Evolutionary conservation across 257 asterid species (phyloP).

Genomic region (Gardenia jasminoides): DNA sequence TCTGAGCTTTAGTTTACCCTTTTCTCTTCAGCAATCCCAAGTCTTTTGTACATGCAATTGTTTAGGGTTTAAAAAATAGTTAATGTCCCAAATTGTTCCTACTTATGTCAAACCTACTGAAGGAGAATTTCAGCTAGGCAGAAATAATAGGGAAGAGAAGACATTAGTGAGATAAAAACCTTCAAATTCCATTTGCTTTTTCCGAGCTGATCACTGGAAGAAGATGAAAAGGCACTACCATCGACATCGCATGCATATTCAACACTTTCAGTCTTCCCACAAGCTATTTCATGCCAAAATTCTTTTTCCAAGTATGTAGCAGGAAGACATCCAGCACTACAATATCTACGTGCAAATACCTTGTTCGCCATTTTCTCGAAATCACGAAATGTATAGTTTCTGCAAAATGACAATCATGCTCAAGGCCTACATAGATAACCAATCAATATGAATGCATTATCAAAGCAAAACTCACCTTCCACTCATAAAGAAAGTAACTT

Average conservation of each 20-base stretch:
- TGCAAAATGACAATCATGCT: constrained; percentile 43
- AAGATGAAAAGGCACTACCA: constrained; percentile 98
- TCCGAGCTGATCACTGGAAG: constrained; percentile 80
- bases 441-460: constrained; percentile 17
- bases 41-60: too few relatives aligned
- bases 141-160: constrained; percentile 5
- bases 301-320: constrained; percentile 84
- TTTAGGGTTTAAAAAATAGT: background rate
- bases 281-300: constrained; percentile 97
- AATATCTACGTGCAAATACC: constrained; percentile 86
- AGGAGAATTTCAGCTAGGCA: constrained; percentile 1
- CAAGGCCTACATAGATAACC: constrained; percentile 26
- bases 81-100: background rate
- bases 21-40: background rate
- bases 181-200: constrained; percentile 97
- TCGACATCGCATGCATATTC: constrained; percentile 99
- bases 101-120: background rate
- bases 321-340: constrained; percentile 90
- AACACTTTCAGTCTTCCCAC: constrained; percentile 95
- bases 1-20: background rate
- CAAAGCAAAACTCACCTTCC: constrained; percentile 62
- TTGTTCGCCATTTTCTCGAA: constrained; percentile 99
- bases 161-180: constrained; percentile 43
- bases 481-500: constrained; percentile 90
- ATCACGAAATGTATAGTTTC: constrained; percentile 91